Conservation (phyloP, 352 stramenopile species). For the Phytophthora sp. region DNA sequence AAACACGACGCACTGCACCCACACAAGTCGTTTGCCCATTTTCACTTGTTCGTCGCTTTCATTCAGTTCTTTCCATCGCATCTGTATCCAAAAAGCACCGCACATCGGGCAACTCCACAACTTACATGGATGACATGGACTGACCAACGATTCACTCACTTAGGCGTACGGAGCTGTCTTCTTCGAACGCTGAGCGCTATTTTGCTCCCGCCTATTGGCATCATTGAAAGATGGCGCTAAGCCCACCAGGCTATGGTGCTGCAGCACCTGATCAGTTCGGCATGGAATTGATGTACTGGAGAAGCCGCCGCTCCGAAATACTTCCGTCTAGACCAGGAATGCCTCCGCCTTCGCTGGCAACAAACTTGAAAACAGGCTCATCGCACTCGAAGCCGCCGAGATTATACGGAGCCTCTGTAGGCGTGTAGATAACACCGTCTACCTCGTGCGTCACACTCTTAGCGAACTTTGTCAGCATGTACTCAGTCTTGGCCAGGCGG, state of each 20-base stretch:
- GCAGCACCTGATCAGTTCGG: constrained; percentile 48
- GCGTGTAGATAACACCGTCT: constrained; percentile 88
- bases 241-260: constrained; percentile 5
- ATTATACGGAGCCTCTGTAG: constrained; percentile 84
- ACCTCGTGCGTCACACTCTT: constrained; percentile 87
- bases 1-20: constrained; percentile 17
- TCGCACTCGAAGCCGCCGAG: constrained; percentile 86
- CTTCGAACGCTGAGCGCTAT: constrained; percentile 25
- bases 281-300: constrained; percentile 84
- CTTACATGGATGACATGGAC: constrained; percentile 59
- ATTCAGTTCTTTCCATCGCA: constrained; percentile 29
- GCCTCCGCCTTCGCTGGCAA: constrained; percentile 81
- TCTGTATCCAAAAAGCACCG: constrained; percentile 39
- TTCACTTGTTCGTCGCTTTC: constrained; percentile 33
- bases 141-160: constrained; percentile 77
- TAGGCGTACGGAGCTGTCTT: constrained; percentile 60
- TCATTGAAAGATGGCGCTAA: constrained; percentile 27
- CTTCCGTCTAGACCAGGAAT: constrained; percentile 85
- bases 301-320: constrained; percentile 77
- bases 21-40: constrained; percentile 27
- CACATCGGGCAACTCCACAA: constrained; percentile 31
- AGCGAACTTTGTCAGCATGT: constrained; percentile 87
- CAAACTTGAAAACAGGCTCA: constrained; percentile 90
- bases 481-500: constrained; percentile 85
- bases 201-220: constrained; percentile 22